phyloP scores from a whole-genome alignment of 1,284 basidiomycete genomes.

The Pseudozyma thailandica region DNA sequence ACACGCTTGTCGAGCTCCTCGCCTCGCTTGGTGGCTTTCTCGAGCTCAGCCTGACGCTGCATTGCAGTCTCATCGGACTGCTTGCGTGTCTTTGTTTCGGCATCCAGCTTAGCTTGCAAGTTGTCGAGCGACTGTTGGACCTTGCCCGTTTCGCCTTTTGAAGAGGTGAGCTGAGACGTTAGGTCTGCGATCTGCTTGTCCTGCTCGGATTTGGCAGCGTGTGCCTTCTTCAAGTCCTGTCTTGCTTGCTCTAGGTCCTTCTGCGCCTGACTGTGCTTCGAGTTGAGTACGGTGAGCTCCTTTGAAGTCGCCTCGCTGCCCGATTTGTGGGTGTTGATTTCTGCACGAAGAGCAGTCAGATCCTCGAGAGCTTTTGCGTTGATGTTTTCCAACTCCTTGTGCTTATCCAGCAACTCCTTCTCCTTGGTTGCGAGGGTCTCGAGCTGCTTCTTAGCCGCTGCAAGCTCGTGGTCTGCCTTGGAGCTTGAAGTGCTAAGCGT shows the following conservation, averaged over 20 bases:
- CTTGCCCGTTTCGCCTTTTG: slow-evolving; percentile 20
- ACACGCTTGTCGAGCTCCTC: slow-evolving; percentile 22
- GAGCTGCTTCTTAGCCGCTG: slow-evolving; percentile 25
- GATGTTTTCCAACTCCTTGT: slow-evolving; percentile 28
- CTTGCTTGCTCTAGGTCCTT: slow-evolving; percentile 23
- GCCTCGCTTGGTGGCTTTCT: slow-evolving; percentile 16
- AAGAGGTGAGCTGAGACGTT: slow-evolving; percentile 10
- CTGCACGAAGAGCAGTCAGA: slow-evolving; percentile 12
- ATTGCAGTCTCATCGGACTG: slow-evolving; percentile 9
- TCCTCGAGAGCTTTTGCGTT: slow-evolving; percentile 22
- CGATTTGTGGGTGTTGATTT: slow-evolving; percentile 25
- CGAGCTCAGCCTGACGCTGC: slow-evolving; percentile 17
- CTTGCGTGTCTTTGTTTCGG: slow-evolving; percentile 15
- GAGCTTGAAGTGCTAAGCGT: slow-evolving; percentile 11
- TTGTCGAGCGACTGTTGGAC: slow-evolving; percentile 10
- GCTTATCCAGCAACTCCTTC: slow-evolving; percentile 29
- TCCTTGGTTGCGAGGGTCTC: slow-evolving; percentile 13
- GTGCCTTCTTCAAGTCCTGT: slow-evolving; percentile 17
- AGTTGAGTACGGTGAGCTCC: slow-evolving; percentile 20
- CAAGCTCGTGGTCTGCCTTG: slow-evolving; percentile 23
- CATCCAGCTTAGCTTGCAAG: slow-evolving; percentile 25
- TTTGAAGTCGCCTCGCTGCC: slow-evolving; percentile 17
- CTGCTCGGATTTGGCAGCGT: slow-evolving; percentile 1
- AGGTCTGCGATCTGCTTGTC: slow-evolving; percentile 27
- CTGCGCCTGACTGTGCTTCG: slow-evolving; percentile 19